These are phyloP conservation scores for Jamesozyma rosinii DNA, from an alignment of 805 yeast genomes.

Conservation along the genomic window DNA sequence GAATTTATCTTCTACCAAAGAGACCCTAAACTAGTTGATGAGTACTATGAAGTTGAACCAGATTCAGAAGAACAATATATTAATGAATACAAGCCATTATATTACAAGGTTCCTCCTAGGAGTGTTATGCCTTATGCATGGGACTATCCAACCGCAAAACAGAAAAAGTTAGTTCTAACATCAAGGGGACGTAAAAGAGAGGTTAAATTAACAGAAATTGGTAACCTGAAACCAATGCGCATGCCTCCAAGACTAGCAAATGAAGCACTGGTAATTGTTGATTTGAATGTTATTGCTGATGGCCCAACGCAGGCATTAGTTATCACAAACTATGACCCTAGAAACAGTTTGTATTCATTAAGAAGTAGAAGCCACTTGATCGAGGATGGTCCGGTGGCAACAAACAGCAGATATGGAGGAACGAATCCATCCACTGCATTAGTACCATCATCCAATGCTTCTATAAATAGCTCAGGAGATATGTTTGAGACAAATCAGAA, in stretches of 20 bases:
- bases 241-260: slow-evolving; percentile 40
- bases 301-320: slow-evolving; percentile 89
- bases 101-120: slow-evolving; percentile 72
- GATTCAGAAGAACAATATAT: slow-evolving; percentile 54
- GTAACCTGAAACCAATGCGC: slow-evolving; percentile 79
- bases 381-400: background rate
- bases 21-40: slow-evolving; percentile 47
- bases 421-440: background rate
- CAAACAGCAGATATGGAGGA: slow-evolving; percentile 8
- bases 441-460: slow-evolving; percentile 13
- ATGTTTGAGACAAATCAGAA: slow-evolving; percentile 45
- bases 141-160: slow-evolving; percentile 88
- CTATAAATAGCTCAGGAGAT: slow-evolving; percentile 29
- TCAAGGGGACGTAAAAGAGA: slow-evolving; percentile 66
- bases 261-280: slow-evolving; percentile 49
- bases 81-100: slow-evolving; percentile 62
- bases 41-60: slow-evolving; percentile 40
- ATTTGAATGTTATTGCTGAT: slow-evolving; percentile 87
- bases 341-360: slow-evolving; percentile 61
- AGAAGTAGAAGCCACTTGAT: slow-evolving; percentile 14
- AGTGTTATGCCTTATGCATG: slow-evolving; percentile 98
- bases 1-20: slow-evolving; percentile 82
- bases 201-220: slow-evolving; percentile 86
- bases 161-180: slow-evolving; percentile 69
- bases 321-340: slow-evolving; percentile 72